Percentiles rank a stretch among this genome's conserved stretches.
phyloP scores from a whole-genome alignment of 257 asterid species.

The Nicotiana attenuata region DNA sequence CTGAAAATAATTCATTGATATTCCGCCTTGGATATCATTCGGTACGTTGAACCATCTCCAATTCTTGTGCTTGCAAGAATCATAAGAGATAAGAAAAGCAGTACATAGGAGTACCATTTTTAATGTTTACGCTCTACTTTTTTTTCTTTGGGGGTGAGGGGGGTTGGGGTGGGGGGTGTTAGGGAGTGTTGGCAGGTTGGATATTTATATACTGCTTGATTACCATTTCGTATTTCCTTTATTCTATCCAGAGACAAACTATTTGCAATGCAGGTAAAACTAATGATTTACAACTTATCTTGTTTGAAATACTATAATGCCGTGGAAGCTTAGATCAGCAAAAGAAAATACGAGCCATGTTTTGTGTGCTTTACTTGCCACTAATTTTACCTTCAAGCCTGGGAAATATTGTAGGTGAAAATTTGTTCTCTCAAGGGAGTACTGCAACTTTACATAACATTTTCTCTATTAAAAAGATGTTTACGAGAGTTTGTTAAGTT shows the following conservation, averaged over 20 bases:
- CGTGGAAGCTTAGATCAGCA: no score
- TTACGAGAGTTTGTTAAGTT: background rate
- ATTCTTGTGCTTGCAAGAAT: background rate
- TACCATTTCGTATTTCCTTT: no score
- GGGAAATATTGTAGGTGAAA: background rate
- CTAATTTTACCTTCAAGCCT: background rate
- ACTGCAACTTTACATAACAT: no score
- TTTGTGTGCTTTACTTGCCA: background rate
- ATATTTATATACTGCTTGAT: no score
- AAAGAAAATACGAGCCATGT: background rate
- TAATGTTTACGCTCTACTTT: background rate
- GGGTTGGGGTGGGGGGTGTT: background rate
- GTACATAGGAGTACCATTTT: background rate
- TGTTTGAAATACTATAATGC: no score
- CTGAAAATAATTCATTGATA: constrained; percentile 42
- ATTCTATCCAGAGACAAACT: no score
- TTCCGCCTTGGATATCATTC: constrained; percentile 96
- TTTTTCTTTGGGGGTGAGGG: background rate
- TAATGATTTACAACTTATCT: no score
- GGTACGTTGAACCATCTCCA: constrained; percentile 20
- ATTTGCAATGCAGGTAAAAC: no score
- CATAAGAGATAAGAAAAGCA: background rate
- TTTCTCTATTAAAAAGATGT: background rate
- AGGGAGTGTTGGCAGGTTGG: background rate
- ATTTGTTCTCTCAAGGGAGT: no score